Evolutionary conservation across 306 rosid species (phyloP).

Genomic region (Begonia peltatifolia): DNA sequence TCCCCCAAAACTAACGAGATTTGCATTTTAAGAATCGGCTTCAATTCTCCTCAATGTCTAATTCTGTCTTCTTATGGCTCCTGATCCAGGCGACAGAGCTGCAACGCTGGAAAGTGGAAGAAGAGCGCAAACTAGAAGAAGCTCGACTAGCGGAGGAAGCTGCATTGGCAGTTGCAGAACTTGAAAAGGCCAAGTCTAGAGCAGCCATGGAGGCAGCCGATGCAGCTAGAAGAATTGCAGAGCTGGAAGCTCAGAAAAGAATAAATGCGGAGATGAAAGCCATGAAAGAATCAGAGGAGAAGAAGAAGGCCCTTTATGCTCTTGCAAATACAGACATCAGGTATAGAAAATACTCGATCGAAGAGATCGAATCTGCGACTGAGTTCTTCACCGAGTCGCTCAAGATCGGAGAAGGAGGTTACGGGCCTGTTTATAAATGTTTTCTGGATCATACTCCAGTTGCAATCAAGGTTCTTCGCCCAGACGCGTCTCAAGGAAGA

Average conservation of each 20-base stretch:
- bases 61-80: conserved; percentile 2
- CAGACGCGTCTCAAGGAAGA: conserved; percentile 91
- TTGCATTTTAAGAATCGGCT: too few relatives aligned
- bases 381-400: conserved; percentile 43
- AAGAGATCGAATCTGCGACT: conserved; percentile 81
- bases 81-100: conserved; percentile 60
- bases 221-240: conserved; percentile 71
- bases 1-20: too few relatives aligned
- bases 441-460: conserved; percentile 69
- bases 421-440: conserved; percentile 81
- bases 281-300: conserved; percentile 63
- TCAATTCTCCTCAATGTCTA: conserved; percentile 3
- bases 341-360: conserved; percentile 67
- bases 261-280: conserved; percentile 66
- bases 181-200: conserved; percentile 71
- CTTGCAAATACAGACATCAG: conserved; percentile 35
- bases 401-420: conserved; percentile 94
- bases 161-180: conserved; percentile 59
- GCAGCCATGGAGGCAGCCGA: conserved; percentile 92
- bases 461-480: conserved; percentile 88
- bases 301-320: conserved; percentile 39
- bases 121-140: conserved; percentile 64
- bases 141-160: conserved; percentile 67
- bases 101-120: conserved; percentile 80
- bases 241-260: conserved; percentile 74